Evolutionary conservation across 192 early-diverging fungal genomes (phyloP).

Genomic region (Umbelopsis sp.): DNA sequence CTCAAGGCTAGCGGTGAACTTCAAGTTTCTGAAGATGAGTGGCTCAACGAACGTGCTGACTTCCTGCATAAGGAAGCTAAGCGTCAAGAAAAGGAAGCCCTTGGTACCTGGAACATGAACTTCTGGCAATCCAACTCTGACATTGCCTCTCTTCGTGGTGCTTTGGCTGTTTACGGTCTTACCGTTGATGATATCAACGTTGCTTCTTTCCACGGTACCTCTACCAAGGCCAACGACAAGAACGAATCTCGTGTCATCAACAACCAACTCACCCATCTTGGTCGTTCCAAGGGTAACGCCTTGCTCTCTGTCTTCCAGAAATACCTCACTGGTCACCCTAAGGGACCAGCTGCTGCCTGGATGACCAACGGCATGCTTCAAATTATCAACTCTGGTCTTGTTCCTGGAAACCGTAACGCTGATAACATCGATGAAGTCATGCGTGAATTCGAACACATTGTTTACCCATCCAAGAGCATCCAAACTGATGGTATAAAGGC

Average conservation of each 20-base stretch:
- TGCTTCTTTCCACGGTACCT: constrained; percentile 96
- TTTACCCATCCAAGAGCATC: constrained; percentile 85
- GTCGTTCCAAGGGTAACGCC: constrained; percentile 81
- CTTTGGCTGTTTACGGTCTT: constrained; percentile 86
- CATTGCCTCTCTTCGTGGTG: constrained; percentile 85
- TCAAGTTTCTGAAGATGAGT: constrained; percentile 47
- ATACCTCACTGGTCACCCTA: constrained; percentile 94
- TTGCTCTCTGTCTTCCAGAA: constrained; percentile 89
- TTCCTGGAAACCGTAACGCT: constrained; percentile 92
- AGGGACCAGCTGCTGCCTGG: constrained; percentile 96
- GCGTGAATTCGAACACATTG: constrained; percentile 73
- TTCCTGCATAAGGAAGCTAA: constrained; percentile 60
- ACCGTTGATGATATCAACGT: constrained; percentile 91
- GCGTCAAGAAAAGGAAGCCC: constrained; percentile 77
- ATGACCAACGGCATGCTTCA: constrained; percentile 95
- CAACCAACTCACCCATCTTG: constrained; percentile 84
- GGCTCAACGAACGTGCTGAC: constrained; percentile 48
- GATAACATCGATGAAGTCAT: constrained; percentile 84
- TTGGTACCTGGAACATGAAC: constrained; percentile 76
- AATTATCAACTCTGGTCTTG: constrained; percentile 77
- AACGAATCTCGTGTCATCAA: constrained; percentile 90
- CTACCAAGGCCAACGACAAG: constrained; percentile 93
- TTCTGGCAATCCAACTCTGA: constrained; percentile 76
- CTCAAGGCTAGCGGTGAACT: constrained; percentile 49
- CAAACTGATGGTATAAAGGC: constrained; percentile 92